Evolutionary conservation across 805 yeast genomes (phyloP).

Genomic region (Candida cerambycidarum): DNA sequence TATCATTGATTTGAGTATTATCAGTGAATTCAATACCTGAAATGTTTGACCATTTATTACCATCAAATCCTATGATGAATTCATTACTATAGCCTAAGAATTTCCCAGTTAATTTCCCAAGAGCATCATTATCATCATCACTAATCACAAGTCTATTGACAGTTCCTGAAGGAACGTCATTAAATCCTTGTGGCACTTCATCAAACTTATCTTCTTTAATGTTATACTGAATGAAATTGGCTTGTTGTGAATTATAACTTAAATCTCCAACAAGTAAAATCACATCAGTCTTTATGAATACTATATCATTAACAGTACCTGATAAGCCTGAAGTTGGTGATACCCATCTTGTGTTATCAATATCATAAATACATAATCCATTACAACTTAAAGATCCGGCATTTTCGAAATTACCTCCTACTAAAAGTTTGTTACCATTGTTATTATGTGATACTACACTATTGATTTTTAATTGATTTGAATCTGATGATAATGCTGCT

Average conservation of each 20-base stretch:
- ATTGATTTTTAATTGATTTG: slow-evolving; percentile 32
- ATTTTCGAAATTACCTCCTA: slow-evolving; percentile 70
- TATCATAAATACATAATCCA: slow-evolving; percentile 65
- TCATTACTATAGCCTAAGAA: slow-evolving; percentile 34
- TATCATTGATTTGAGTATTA: slow-evolving; percentile 42
- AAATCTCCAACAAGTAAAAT: slow-evolving; percentile 56
- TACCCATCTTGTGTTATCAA: slow-evolving; percentile 54
- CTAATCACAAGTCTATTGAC: slow-evolving; percentile 19
- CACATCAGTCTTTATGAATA: slow-evolving; percentile 39
- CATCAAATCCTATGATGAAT: slow-evolving; percentile 45
- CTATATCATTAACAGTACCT: slow-evolving; percentile 57
- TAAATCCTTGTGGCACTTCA: slow-evolving; percentile 17
- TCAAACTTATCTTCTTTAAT: slow-evolving; percentile 39
- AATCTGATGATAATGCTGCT: slow-evolving; percentile 38
- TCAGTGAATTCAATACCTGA: slow-evolving; percentile 31
- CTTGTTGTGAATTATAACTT: slow-evolving; percentile 29
- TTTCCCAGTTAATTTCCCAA: slow-evolving; percentile 37
- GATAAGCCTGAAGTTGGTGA: slow-evolving; percentile 32
- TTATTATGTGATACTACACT: slow-evolving; percentile 35
- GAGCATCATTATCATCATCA: slow-evolving; percentile 17
- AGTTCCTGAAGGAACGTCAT: slow-evolving; percentile 22
- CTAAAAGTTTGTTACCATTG: slow-evolving; percentile 46
- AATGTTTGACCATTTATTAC: slow-evolving; percentile 47
- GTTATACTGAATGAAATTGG: slow-evolving; percentile 55
- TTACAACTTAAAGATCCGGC: slow-evolving; percentile 60